Conservation (phyloP, 2,329 filamentous ascomycete genomes). For the Talaromyces funiculosus region DNA sequence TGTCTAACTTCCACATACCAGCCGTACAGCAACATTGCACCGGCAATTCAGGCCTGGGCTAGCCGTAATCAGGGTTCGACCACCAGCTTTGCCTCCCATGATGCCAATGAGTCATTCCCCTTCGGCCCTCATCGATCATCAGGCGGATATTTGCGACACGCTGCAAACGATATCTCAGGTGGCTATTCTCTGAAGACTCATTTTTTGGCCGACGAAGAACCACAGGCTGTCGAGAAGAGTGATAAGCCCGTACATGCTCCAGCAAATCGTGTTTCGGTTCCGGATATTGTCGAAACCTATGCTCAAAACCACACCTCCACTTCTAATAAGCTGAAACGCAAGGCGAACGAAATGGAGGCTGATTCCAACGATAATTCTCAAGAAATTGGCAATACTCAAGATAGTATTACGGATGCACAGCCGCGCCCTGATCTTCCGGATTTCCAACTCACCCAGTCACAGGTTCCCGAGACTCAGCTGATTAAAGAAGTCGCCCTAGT, state of each 20-base stretch:
- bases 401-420: constrained; percentile 22
- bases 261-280: constrained; percentile 16
- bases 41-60: constrained; percentile 3
- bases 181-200: not conserved
- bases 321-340: constrained; percentile 23
- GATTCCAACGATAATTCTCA: not conserved
- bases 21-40: not conserved
- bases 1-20: not conserved
- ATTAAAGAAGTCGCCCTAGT: constrained; percentile 14
- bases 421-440: constrained; percentile 15
- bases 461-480: constrained; percentile 14
- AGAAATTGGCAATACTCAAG: not conserved
- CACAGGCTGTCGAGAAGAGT: not conserved
- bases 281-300: constrained; percentile 16
- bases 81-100: not conserved
- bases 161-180: not conserved
- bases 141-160: constrained; percentile 6
- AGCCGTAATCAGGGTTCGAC: not conserved
- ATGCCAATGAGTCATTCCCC: constrained; percentile 9
- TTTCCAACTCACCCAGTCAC: constrained; percentile 15
- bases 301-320: not conserved
- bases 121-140: constrained; percentile 8
- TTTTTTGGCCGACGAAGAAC: not conserved
- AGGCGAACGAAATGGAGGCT: constrained; percentile 26
- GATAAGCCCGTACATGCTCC: not conserved